Evolutionary conservation across 192 early-diverging fungal genomes (phyloP).

Genomic region (Mortierella hygrophila): DNA sequence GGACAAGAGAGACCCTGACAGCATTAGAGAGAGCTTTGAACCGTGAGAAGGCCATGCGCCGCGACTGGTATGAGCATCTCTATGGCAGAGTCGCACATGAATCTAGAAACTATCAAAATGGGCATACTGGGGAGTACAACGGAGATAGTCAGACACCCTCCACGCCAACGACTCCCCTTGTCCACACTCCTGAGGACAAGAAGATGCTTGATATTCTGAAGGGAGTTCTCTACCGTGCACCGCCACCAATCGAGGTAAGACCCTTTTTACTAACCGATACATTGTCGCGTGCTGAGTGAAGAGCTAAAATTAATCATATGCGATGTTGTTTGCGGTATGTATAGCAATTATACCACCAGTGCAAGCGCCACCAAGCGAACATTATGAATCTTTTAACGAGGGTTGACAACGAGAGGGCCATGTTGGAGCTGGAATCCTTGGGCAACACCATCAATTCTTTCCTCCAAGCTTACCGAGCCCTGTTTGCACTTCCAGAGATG

Average conservation of each 20-base stretch:
- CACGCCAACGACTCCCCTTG: constrained; percentile 7
- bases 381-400: constrained; percentile 28
- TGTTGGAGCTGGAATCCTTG: constrained; percentile 32
- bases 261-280: neutral
- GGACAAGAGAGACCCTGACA: constrained; percentile 30
- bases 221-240: constrained; percentile 23
- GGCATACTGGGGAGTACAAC: neutral
- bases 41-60: constrained; percentile 28
- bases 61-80: constrained; percentile 35
- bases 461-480: constrained; percentile 20
- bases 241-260: constrained; percentile 36
- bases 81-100: constrained; percentile 8
- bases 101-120: neutral
- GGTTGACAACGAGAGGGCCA: constrained; percentile 35
- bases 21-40: constrained; percentile 39
- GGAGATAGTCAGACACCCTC: neutral
- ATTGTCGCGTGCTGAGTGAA: neutral
- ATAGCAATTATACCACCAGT: constrained; percentile 45
- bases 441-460: constrained; percentile 12
- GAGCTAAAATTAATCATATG: neutral
- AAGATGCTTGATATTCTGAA: constrained; percentile 30
- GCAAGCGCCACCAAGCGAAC: constrained; percentile 39
- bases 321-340: neutral
- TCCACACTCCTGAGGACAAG: constrained; percentile 18
- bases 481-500: constrained; percentile 45